Evolutionary conservation across 805 yeast species (phyloP), one percentile per base, ranked within the genome.

Genomic region (Lachancea waltii): DNA sequence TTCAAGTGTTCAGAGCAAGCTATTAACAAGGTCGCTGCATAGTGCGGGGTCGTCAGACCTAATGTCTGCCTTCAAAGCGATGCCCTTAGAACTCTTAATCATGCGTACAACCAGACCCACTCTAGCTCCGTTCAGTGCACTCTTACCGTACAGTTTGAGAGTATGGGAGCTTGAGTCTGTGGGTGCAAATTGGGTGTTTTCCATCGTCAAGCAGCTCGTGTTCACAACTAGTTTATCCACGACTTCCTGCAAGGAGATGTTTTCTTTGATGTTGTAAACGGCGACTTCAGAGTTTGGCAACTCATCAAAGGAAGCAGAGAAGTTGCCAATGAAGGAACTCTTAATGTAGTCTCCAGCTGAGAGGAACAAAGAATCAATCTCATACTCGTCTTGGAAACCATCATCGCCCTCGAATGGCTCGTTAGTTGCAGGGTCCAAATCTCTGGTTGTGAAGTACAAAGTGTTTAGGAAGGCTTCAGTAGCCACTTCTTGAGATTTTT

Each of bases 301-400:
- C 61, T 78, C 85, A 51, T 85, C 95, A 69, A 81, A 86, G 26
- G 75, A 66, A 30, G 73, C 68, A 5, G 81, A 75, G 58, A 87
- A 87, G 63, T 79, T 76, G 30, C 92, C 85, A 45, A 81, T 75
- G 58, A 76, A 85, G 17, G 86, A 69, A 36, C 95, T 95, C 38
- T 68, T 63, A 41, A 86, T 70, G 63, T 79, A 90, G 59, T 87
- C 97, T 25, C 95, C 95, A 7, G 92, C 62, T 43, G 43, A 56
- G 40, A 90, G 58, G 41, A 75, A 77, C 53, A 87, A 68, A 41
- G 81, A 82, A 62, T 86, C 97, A 48, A 92, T 75, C 58, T 81
- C 92, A 63, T 90, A 92, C 63, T 89, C 95, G 62, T 92, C 97
- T 48, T 82, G 83, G 72, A 81, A 85, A 13, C 96, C 97, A 47